phyloP scores from a whole-genome alignment of 495 filamentous ascomycete species.

The Chaetomium fimeti region DNA sequence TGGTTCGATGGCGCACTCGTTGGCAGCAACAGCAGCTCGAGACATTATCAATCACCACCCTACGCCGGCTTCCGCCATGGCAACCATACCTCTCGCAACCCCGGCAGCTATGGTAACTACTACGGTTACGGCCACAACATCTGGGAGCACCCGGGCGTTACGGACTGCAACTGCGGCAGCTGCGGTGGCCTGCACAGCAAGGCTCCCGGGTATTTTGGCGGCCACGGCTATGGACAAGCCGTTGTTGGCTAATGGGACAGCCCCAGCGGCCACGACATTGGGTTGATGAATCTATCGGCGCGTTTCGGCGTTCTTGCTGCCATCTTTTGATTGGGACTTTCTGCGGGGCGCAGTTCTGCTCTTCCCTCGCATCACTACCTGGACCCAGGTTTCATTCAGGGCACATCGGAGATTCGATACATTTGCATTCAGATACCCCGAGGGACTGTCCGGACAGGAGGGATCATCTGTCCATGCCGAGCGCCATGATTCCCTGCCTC shows the following conservation, averaged over 20 bases:
- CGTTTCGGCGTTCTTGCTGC: conserved; percentile 16
- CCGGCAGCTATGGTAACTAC: conserved; percentile 38
- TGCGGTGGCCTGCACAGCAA: conserved; percentile 57
- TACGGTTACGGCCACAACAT: conserved; percentile 57
- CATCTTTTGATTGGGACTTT: conserved; percentile 13
- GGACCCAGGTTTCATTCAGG: conserved; percentile 27
- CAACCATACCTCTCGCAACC: conserved; percentile 44
- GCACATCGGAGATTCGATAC: conserved; percentile 37
- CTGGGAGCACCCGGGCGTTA: conserved; percentile 59
- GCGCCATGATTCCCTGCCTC: neutral
- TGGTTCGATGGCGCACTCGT: conserved; percentile 45
- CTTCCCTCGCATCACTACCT: conserved; percentile 28
- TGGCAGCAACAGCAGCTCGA: conserved; percentile 33
- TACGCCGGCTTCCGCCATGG: conserved; percentile 54
- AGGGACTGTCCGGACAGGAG: conserved; percentile 14
- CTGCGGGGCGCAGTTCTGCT: conserved; percentile 17
- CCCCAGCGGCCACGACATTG: neutral
- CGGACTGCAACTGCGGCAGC: conserved; percentile 66
- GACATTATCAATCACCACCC: conserved; percentile 38
- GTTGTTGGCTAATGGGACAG: conserved; percentile 54
- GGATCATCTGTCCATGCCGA: neutral
- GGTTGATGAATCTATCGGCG: neutral
- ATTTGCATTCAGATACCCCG: conserved; percentile 47
- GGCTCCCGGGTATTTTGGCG: conserved; percentile 63
- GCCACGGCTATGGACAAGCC: conserved; percentile 62